Evolutionary conservation across 495 filamentous ascomycete genomes (phyloP).

Genomic region (Barbatosphaeria neglecta): DNA sequence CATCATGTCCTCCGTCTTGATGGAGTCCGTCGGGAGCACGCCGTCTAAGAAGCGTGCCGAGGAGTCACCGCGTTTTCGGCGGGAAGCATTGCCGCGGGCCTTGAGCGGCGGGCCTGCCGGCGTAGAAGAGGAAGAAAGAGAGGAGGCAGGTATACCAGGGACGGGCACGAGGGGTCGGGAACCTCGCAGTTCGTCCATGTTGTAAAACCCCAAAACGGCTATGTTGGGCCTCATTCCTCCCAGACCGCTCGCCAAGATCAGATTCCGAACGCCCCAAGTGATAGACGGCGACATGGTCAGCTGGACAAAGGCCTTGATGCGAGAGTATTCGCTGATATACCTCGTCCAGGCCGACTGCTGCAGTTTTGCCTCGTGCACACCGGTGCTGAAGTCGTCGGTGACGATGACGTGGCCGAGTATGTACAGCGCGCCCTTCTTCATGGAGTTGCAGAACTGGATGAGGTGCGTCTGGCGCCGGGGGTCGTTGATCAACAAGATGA

Average conservation of each 20-base stretch:
- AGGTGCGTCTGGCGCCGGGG: constrained; percentile 65
- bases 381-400: constrained; percentile 64
- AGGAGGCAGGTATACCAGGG: constrained; percentile 16
- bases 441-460: constrained; percentile 82
- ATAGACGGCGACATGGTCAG: constrained; percentile 67
- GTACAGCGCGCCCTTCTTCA: constrained; percentile 81
- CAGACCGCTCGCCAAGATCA: constrained; percentile 68
- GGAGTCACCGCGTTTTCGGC: constrained; percentile 28
- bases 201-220: constrained; percentile 62
- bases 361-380: constrained; percentile 68
- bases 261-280: constrained; percentile 78
- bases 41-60: constrained; percentile 34
- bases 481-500: constrained; percentile 74
- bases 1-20: constrained; percentile 50
- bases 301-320: constrained; percentile 82
- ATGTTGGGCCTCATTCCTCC: constrained; percentile 92
- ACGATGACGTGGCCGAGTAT: constrained; percentile 82
- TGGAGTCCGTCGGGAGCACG: constrained; percentile 48
- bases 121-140: no score
- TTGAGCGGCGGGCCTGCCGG: constrained; percentile 4
- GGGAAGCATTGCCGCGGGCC: constrained; percentile 10
- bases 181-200: constrained; percentile 58
- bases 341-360: constrained; percentile 78
- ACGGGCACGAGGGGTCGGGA: constrained; percentile 25
- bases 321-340: constrained; percentile 69